Base-by-base conservation (phyloP, 805 yeast species). In the Kuraishia molischiana region DNA sequence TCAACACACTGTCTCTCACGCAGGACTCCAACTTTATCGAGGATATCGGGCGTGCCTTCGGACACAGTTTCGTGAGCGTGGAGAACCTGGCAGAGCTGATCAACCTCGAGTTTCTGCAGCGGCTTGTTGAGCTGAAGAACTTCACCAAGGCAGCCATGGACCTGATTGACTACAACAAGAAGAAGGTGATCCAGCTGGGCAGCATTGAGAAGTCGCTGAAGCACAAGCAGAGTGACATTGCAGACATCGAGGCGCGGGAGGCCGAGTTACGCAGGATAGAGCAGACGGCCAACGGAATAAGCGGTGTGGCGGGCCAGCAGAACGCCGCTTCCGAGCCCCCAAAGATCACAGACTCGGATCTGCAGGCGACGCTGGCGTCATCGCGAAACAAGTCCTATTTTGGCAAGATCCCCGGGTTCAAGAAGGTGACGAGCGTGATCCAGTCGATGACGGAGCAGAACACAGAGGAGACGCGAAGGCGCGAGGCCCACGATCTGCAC, bases 11-110 rank as follows among this genome's bases (percentile, higher is more conserved):
- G 37, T 73, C 92, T 1, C 51, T 76, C 3, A 65, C 77, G 8
- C 59, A 61, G 37, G 60, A 58, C 39, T 59, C 62, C 3, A 48
- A 49, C 34, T 46, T 45, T 2, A 68, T 85, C 42, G 97, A 92
- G 52, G 76, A 77, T 44, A 74, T 86, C 21, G 97, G 97, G 1
- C 87, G 84, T 50, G 81, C 87, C 1, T 78, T 85, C 44, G 97
- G 92, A 55, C 72, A 79, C 29, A 75, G 72, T 29, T 77, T 72
- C 43, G 70, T 78, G 15, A 72, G 77, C 17, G 53, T 71, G 18
- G 65, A 66, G 37, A 50, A 63, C 9, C 56, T 73, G 9, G 38
- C 48, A 20, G 54, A 52, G 31, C 38, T 45, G 11, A 46, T 59
- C 3, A 56, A 55, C 37, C 41, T 56, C 29, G 49, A 47, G 17